Conservation (phyloP, 2,329 filamentous ascomycete genomes). For the Dactylellina parvicollis region DNA sequence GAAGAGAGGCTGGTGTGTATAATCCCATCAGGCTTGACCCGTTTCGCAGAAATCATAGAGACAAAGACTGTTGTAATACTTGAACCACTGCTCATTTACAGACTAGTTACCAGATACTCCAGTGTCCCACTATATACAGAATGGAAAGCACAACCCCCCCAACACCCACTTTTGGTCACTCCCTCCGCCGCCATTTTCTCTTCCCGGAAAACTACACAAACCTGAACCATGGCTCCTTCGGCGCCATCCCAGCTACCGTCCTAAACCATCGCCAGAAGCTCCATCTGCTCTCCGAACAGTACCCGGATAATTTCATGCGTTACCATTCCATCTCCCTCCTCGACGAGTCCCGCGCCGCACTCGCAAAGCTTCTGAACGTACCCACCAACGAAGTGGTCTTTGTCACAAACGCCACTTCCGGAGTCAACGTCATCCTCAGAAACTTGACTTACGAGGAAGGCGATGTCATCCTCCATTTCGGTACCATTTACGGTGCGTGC, state of each 20-base stretch:
- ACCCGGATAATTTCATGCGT: constrained; percentile 79
- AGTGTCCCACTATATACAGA: background rate
- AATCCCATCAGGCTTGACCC: no score
- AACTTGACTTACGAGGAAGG: constrained; percentile 74
- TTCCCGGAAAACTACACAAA: constrained; percentile 49
- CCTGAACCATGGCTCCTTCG: constrained; percentile 73
- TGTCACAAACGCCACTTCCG: constrained; percentile 81
- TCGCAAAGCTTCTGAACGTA: constrained; percentile 74
- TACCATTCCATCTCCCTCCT: constrained; percentile 73
- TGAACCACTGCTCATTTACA: no score
- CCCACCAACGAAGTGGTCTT: constrained; percentile 76
- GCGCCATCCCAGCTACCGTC: constrained; percentile 74
- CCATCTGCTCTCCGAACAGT: constrained; percentile 73
- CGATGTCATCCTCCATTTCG: constrained; percentile 82
- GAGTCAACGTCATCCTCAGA: constrained; percentile 80
- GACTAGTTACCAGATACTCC: no score
- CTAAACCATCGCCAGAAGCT: constrained; percentile 70
- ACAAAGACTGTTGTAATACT: no score
- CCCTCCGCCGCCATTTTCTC: constrained; percentile 39
- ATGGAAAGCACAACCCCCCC: constrained; percentile 3
- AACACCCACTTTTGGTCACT: constrained; percentile 34
- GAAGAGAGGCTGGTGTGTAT: no score
- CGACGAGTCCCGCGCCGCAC: constrained; percentile 71
- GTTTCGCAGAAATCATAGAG: no score
- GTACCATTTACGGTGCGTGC: constrained; percentile 80